A percentile compares a stretch with the other conserved stretches of the same genome.
Evolutionary conservation across 148 eudicot species (phyloP).

Genomic region (Chenopodium suecicum): DNA sequence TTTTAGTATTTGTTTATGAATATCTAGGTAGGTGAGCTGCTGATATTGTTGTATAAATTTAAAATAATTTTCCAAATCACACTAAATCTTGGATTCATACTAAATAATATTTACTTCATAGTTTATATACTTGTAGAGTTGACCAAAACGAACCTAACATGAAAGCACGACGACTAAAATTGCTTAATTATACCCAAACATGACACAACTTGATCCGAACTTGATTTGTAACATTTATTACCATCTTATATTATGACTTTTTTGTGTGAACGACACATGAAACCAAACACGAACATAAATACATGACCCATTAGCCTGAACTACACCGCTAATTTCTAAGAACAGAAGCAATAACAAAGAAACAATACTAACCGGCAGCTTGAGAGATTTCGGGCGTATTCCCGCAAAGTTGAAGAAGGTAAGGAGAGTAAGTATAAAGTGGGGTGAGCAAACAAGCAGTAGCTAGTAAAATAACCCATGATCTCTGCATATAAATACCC

Average conservation of each 20-base stretch:
- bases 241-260: no score
- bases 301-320: neutral
- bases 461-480: constrained; percentile 65
- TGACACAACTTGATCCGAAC: neutral
- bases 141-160: neutral
- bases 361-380: constrained; percentile 50
- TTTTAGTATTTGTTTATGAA: no score
- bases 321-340: no score
- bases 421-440: constrained; percentile 55
- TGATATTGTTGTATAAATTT: neutral
- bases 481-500: constrained; percentile 79
- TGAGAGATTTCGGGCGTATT: constrained; percentile 53
- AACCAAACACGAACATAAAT: neutral
- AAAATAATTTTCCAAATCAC: neutral
- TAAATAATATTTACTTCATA: no score
- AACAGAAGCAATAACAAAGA: neutral
- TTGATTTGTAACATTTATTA: neutral
- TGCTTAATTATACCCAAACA: neutral
- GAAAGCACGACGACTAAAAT: neutral
- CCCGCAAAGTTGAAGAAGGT: constrained; percentile 53
- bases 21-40: neutral
- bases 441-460: constrained; percentile 51
- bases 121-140: neutral
- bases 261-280: neutral
- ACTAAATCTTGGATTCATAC: neutral